These are phyloP conservation scores for Fomitopsis serialis DNA, from an alignment of 768 basidiomycete genomes.

Conservation along the genomic window DNA sequence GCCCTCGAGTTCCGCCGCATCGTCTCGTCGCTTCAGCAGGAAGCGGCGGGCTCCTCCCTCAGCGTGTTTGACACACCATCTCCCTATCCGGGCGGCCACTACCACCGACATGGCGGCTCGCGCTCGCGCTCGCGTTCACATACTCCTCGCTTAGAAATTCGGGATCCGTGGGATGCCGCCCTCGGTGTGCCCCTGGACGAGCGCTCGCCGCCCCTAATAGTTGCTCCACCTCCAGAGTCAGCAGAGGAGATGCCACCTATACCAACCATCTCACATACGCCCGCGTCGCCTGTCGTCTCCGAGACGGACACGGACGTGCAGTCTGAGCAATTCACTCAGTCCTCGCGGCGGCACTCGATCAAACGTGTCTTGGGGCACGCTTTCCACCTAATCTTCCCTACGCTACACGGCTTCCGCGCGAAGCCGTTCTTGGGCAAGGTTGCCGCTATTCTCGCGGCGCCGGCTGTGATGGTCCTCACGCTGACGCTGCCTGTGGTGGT, in stretches of 20 bases:
- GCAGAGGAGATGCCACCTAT: constrained; percentile 8
- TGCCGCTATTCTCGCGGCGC: constrained; percentile 76
- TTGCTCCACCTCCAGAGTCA: neutral
- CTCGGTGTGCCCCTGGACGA: constrained; percentile 48
- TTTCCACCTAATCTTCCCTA: constrained; percentile 76
- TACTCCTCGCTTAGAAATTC: constrained; percentile 22
- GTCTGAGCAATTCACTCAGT: constrained; percentile 32
- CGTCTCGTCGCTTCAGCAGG: constrained; percentile 69
- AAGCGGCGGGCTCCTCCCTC: constrained; percentile 56
- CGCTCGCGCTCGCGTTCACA: constrained; percentile 26
- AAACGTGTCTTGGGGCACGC: constrained; percentile 33
- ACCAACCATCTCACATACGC: constrained; percentile 55
- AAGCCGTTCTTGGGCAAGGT: constrained; percentile 71
- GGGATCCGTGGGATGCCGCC: constrained; percentile 46
- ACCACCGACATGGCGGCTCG: constrained; percentile 43
- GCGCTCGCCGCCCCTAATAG: constrained; percentile 34
- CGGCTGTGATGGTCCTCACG: constrained; percentile 81
- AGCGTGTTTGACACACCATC: constrained; percentile 63
- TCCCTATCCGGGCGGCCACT: constrained; percentile 75
- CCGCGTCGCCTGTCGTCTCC: constrained; percentile 40
- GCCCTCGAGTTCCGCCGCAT: constrained; percentile 95
- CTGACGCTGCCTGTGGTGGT: constrained; percentile 89
- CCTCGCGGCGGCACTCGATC: constrained; percentile 34
- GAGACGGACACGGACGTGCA: constrained; percentile 44
- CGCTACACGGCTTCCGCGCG: constrained; percentile 63